Evolutionary conservation across 2,329 filamentous ascomycete genomes (phyloP), one percentile per base, ranked within the genome.

Genomic region (Xylaria sp.): DNA sequence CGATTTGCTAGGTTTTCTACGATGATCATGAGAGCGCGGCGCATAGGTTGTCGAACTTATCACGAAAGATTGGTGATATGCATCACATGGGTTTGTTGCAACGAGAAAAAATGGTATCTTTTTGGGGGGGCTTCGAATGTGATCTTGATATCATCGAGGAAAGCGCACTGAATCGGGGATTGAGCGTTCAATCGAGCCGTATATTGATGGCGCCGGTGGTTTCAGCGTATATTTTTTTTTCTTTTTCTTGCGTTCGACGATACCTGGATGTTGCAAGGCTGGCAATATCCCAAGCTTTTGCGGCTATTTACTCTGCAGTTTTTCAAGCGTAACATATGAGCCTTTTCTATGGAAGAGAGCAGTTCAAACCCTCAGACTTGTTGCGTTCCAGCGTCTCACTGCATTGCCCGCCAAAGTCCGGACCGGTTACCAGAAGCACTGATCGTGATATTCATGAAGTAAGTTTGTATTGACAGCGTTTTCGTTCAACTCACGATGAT

Each of bases 11-110:
- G 35, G 46, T 48, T 57, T 30, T 57, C 37, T 52, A 54, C 55
- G 47, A 57, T 57, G 58, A 59, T 60, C 16, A 60, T 49, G 60
- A 57, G 30, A 64, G 63, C 60, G 57, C 18, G 63, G 63, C 58
- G 63, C 57, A 59, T 52, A 11, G 58, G 55, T 19, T 54, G 50
- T 59, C 7, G 44, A 6, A 55, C 54, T 52, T 59, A 30, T 59
- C 52, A 47, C 18, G 9, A 23, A 30, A 37, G n/a, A 34, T 54
- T 57, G 13, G 49, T 52, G 56, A 60, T 46, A 18, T 53, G 60
- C 63, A 64, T 64, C 59, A 39, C 37, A 49, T 50, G 60, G 62
- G 59, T 60, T 64, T 62, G 53, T 54, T 48, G 44, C 49, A 42
- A 59, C 52, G 30, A 55, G 59, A 59, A 59, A 19, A 9, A 16